Base-by-base conservation (phyloP, 805 yeast genomes). In the Huiozyma sinensis region DNA sequence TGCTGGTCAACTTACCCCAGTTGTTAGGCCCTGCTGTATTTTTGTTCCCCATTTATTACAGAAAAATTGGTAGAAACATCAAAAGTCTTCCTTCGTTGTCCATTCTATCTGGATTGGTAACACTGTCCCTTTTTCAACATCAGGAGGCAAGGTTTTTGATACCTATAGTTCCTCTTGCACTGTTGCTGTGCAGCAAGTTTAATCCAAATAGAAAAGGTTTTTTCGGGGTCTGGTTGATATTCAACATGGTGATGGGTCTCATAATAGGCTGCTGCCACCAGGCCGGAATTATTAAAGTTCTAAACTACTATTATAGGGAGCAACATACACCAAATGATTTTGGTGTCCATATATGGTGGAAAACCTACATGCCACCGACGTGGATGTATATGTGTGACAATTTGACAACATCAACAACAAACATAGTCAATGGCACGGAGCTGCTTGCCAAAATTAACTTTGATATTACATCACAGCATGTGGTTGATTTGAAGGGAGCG, bases 291-390 rank as follows among this genome's bases (percentile, higher is more conserved):
- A 66, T 90, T 1, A 81, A 85, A 0, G 81, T 83, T 0, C 65
- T 84, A 6, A 28, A 37, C 6, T 5, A 42, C 27, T 8, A 36
- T 12, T 6, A 36, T 36, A 10, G 9, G 6, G 11, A 6, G 7
- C 12, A 27, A 12, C 9, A 24, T 2, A 6, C n/a, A 6, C 24
- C 10, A 8, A 8, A 31, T 31, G 5, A 31, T 31, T 24, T 60
- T 3, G 63, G 71, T 0, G 65, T 76, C 0, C 72, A 76, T 33
- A 56, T 90, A 5, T 90, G 95, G 87, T 90, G 97, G 97, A 79
- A 87, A 60, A 87, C 96, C 0, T 92, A 90, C 54, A 75, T 86
- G 4, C 97, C 97, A 0, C 97, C 98, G 3, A 74, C 86, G 5
- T 92, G 95, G 95, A 60, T 90, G 45, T 65, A 82, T 40, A 58